Conservation (phyloP, 106 monocot species). For the Xerophyta viscosa region DNA sequence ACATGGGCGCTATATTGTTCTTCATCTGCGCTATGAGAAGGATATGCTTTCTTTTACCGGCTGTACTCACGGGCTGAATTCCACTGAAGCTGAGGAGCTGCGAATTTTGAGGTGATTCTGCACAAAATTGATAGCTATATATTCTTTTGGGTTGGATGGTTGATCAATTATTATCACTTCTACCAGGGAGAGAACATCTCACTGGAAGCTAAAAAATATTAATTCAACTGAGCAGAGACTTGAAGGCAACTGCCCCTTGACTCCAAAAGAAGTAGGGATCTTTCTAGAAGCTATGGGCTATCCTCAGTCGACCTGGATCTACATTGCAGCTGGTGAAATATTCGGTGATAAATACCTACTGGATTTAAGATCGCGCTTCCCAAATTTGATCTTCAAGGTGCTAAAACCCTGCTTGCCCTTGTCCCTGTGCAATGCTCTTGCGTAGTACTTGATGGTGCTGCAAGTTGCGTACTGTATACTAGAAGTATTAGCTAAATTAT, state of each 20-base stretch:
- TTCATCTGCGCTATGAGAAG: conserved; percentile 92
- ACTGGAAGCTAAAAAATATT: conserved; percentile 91
- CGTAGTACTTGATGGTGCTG: no score
- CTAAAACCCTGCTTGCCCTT: no score
- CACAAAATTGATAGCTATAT: background rate
- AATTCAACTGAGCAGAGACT: conserved; percentile 82
- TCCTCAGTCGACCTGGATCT: conserved; percentile 64
- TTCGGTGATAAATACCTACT: conserved; percentile 54
- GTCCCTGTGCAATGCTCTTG: no score
- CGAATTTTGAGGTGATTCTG: conserved; percentile 56
- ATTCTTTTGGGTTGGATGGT: background rate
- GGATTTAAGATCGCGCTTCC: conserved; percentile 62
- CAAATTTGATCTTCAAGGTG: conserved; percentile 92
- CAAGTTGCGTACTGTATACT: no score
- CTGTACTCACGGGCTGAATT: conserved; percentile 69
- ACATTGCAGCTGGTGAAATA: conserved; percentile 92
- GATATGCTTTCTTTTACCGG: conserved; percentile 98
- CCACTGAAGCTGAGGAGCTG: conserved; percentile 73
- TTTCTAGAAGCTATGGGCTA: conserved; percentile 81
- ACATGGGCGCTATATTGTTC: conserved; percentile 68
- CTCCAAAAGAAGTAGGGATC: conserved; percentile 82
- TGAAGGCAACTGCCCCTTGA: conserved; percentile 78
- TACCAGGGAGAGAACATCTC: conserved; percentile 71
- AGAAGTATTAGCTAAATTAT: background rate
- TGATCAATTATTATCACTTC: background rate